A percentile compares a stretch with the other conserved stretches of the same genome.
Conservation (phyloP, 2,329 filamentous ascomycete genomes). For the Arthrobotrys pseudoclavata region DNA sequence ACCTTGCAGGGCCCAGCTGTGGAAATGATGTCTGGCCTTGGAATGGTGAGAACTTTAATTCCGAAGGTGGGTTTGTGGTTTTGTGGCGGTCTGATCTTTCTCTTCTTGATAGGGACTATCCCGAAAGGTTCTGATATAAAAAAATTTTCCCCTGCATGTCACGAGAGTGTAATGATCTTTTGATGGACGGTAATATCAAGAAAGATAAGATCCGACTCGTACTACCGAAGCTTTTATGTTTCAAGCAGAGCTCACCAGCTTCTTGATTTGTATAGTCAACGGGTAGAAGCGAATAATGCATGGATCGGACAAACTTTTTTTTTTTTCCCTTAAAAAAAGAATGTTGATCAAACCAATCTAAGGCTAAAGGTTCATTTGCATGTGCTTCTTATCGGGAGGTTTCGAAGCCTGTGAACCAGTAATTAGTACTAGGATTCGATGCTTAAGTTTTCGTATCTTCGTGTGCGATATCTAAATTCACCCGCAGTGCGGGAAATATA, state of each 20-base stretch:
- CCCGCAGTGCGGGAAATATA: constrained; percentile 1
- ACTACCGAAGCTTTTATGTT: constrained; percentile 23
- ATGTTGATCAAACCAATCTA: neutral
- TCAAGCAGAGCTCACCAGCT: constrained; percentile 32
- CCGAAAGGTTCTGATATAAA: constrained; percentile 37
- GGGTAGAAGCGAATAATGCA: constrained; percentile 50
- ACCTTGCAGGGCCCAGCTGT: constrained; percentile 39
- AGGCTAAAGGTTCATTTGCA: neutral
- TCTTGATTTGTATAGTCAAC: constrained; percentile 38
- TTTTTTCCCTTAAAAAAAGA: neutral
- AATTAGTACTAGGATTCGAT: neutral
- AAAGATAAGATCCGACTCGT: constrained; percentile 51
- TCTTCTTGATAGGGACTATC: constrained; percentile 26
- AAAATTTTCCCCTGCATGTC: constrained; percentile 30
- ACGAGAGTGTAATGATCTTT: constrained; percentile 29
- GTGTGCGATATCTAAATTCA: neutral
- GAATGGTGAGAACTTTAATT: constrained; percentile 38
- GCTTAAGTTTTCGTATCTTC: neutral
- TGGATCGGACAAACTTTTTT: constrained; percentile 22
- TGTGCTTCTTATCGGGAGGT: constrained; percentile 13
- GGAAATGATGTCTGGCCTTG: constrained; percentile 23
- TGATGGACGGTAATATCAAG: constrained; percentile 28
- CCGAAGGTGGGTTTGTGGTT: constrained; percentile 41
- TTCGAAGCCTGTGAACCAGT: neutral
- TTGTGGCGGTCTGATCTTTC: constrained; percentile 39